Evolutionary conservation across 257 asterid genomes (phyloP).

Genomic region (Osmanthus fragrans): DNA sequence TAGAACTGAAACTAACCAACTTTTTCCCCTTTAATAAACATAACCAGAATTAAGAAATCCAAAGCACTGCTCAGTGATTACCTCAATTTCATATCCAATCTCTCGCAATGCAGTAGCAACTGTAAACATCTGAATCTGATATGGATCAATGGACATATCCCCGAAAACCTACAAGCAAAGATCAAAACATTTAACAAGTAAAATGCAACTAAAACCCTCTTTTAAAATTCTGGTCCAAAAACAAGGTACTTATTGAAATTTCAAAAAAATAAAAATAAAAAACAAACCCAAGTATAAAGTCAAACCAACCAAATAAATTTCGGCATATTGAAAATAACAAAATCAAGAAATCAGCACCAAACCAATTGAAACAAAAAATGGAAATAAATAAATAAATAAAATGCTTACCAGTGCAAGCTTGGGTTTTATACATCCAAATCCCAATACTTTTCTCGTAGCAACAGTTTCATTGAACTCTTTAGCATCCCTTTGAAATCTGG

Average conservation of each 20-base stretch:
- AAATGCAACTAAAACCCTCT: not conserved
- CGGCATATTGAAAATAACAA: not conserved
- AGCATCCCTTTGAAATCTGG: conserved; percentile 50
- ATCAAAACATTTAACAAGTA: not conserved
- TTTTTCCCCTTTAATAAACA: not conserved
- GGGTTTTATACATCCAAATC: conserved; percentile 71
- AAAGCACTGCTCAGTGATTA: conserved; percentile 23
- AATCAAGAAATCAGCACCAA: not conserved
- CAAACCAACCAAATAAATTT: not conserved
- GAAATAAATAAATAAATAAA: not conserved
- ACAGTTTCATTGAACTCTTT: conserved; percentile 35
- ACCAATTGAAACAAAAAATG: not conserved
- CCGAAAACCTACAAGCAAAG: conserved; percentile 66
- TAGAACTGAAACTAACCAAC: not conserved
- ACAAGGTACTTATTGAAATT: conserved; percentile 11
- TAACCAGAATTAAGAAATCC: conserved; percentile 10
- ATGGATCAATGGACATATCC: conserved; percentile 73
- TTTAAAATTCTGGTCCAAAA: conserved; percentile 15
- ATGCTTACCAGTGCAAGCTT: conserved; percentile 76
- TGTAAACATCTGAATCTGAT: conserved; percentile 82
- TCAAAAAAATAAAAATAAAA: not conserved
- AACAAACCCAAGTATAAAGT: not conserved
- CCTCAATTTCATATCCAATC: conserved; percentile 92
- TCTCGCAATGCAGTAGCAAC: conserved; percentile 68
- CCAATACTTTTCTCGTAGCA: conserved; percentile 41